Evolutionary conservation across 2,329 filamentous ascomycete genomes (phyloP).

Genomic region (Aspergillus persii): DNA sequence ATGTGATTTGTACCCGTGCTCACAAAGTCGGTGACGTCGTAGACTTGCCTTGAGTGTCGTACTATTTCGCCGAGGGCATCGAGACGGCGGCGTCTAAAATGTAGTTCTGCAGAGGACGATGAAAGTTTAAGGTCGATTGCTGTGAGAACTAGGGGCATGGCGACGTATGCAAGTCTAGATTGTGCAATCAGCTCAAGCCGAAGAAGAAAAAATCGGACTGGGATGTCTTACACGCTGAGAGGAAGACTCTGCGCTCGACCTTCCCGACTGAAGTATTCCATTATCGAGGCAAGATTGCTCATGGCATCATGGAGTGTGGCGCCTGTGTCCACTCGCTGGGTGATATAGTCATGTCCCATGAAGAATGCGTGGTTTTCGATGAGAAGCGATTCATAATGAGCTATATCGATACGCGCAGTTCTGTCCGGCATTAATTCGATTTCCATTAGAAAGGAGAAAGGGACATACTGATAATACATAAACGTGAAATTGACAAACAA

Average conservation of each 20-base stretch:
- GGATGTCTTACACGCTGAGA: constrained; percentile 45
- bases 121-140: constrained; percentile 30
- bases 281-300: constrained; percentile 45
- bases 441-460: background rate
- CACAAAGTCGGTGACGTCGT: constrained; percentile 29
- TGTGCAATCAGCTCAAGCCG: background rate
- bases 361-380: constrained; percentile 37
- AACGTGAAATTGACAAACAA: constrained; percentile 50
- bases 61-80: constrained; percentile 23
- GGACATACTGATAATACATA: constrained; percentile 52
- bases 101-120: constrained; percentile 14
- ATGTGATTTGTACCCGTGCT: constrained; percentile 24
- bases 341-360: constrained; percentile 41
- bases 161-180: constrained; percentile 24
- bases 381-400: constrained; percentile 49
- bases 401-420: constrained; percentile 45
- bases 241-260: constrained; percentile 48
- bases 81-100: constrained; percentile 16
- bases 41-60: constrained; percentile 21
- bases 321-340: constrained; percentile 27
- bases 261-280: constrained; percentile 50
- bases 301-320: constrained; percentile 48
- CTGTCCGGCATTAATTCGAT: constrained; percentile 23
- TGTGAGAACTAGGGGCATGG: constrained; percentile 27
- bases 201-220: background rate